Base-by-base conservation (phyloP, 2,329 filamentous ascomycete species). In the Trichoderma gracile region DNA sequence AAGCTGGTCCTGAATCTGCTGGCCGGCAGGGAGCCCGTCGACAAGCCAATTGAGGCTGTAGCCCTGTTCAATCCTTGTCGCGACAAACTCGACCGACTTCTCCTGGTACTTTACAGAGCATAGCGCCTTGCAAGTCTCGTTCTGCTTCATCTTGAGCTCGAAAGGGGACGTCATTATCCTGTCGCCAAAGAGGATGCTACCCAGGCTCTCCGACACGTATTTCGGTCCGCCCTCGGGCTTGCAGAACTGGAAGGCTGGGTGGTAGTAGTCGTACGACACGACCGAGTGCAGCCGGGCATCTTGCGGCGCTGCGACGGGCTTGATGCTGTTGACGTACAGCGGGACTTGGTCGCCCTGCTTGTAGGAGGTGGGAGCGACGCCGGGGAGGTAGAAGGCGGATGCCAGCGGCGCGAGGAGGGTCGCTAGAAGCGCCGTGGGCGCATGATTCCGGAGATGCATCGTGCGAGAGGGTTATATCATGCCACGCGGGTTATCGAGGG, bases 151-250 rank as follows among this genome's bases (percentile, higher is more conserved):
- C 69, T 87, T 85, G 66, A 98, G 81, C 73, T 97, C 87, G 73
- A 96, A 97, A 0, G 94, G 92, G 42, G 94, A 98, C n/a, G 92
- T 96, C 80, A 92, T 92, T 79, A 99, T 99, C 64, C 95, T 87
- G 79, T 99, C 95, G 70, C 95, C 95, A 71, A 99, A 99, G 58
- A 99, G 79, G 74, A 99, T 99, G 81, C 94, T 97, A 25, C 95
- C 95, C 68, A 99, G 78, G 67, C 77, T 78, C 79, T 97, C 95
- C 46, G 91, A 89, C 23, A 96, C 87, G 80, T 90, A 85, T 75
- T 93, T 78, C 9, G 93, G 88, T 2, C 92, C 92, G 66, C 83
- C 88, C 63, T 90, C 80, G 2, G 94, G 95, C 70, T 85, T 80
- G 78, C 95, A 99, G 81, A 97, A 97, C 73, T 91, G 88, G 78